Conservation (phyloP, 495 filamentous ascomycete species). For the Hypoxylon rickii region DNA sequence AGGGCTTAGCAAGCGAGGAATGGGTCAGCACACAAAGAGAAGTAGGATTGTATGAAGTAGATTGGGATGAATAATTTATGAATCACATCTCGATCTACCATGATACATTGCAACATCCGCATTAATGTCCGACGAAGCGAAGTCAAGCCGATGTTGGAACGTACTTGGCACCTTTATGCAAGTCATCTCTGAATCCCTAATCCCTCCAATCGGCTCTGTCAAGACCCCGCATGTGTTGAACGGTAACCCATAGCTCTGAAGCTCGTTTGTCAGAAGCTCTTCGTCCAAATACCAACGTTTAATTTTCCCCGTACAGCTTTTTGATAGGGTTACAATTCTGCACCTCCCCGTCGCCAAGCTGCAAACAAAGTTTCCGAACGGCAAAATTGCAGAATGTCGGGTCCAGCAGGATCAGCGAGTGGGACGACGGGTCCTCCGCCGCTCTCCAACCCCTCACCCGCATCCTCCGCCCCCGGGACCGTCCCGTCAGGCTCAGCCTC, state of each 20-base stretch:
- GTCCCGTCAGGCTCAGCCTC: constrained; percentile 7
- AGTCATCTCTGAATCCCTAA: constrained; percentile 30
- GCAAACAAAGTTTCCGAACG: constrained; percentile 1
- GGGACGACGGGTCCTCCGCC: constrained; percentile 14
- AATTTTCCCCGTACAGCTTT: constrained; percentile 8
- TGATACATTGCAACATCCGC: constrained; percentile 10
- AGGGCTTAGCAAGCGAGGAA: constrained; percentile 69
- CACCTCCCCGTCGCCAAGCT: constrained; percentile 18
- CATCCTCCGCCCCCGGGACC: constrained; percentile 6
- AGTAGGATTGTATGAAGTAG: constrained; percentile 55
- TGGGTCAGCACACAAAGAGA: constrained; percentile 74
- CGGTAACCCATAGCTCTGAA: constrained; percentile 23
- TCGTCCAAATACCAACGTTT: constrained; percentile 15
- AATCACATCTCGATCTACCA: too few species aligned
- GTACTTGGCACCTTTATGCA: constrained; percentile 21
- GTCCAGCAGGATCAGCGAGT: constrained; percentile 10
- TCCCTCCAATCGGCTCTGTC: constrained; percentile 32
- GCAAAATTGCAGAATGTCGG: constrained; percentile 21
- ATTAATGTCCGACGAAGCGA: constrained; percentile 2
- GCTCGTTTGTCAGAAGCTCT: constrained; percentile 6
- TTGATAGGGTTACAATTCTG: constrained; percentile 16
- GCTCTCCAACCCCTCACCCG: constrained; percentile 8
- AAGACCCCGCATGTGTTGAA: constrained; percentile 31
- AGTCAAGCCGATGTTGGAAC: constrained; percentile 6
- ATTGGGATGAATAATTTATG: constrained; percentile 46